Percentiles rank a stretch among this genome's conserved stretches.
Evolutionary conservation across 1,284 basidiomycete genomes (phyloP).

Genomic region (Exobasidium rhododendri): DNA sequence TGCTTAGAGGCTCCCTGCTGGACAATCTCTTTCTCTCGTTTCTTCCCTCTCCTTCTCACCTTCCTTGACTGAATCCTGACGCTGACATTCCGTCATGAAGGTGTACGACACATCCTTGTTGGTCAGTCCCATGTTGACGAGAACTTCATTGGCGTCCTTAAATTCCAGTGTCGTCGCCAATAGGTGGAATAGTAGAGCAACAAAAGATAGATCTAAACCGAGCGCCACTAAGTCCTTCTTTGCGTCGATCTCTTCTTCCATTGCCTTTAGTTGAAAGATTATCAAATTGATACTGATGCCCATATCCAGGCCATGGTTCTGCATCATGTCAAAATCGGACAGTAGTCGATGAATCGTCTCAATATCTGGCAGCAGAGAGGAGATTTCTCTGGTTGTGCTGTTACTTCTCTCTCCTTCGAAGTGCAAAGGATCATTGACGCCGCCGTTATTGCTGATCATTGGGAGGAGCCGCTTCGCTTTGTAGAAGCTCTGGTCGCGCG

Average conservation of each 20-base stretch:
- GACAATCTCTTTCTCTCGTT: too few species aligned
- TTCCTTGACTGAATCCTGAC: not conserved
- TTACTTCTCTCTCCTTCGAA: not conserved
- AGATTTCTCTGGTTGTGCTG: not conserved
- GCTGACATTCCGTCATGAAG: not conserved
- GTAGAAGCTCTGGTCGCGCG: not conserved
- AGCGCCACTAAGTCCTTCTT: not conserved
- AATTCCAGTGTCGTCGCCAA: not conserved
- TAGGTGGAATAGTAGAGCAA: constrained; percentile 10
- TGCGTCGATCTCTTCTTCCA: not conserved
- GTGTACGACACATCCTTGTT: not conserved
- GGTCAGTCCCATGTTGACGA: not conserved
- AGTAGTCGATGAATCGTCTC: not conserved
- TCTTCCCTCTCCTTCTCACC: too few species aligned
- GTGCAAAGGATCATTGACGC: not conserved
- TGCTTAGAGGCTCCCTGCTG: too few species aligned
- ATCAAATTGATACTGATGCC: not conserved
- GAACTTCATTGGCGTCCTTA: not conserved
- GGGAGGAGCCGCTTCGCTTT: not conserved
- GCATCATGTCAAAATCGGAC: not conserved
- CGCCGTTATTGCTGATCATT: not conserved
- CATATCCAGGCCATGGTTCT: not conserved
- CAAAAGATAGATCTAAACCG: constrained; percentile 5
- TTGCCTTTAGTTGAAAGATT: not conserved
- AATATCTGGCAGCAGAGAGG: not conserved